Percentiles rank a stretch among this genome's conserved stretches.
These are phyloP conservation scores for Euclidium syriacum DNA, from an alignment of 345 rosid genomes.

Conservation along the genomic window DNA sequence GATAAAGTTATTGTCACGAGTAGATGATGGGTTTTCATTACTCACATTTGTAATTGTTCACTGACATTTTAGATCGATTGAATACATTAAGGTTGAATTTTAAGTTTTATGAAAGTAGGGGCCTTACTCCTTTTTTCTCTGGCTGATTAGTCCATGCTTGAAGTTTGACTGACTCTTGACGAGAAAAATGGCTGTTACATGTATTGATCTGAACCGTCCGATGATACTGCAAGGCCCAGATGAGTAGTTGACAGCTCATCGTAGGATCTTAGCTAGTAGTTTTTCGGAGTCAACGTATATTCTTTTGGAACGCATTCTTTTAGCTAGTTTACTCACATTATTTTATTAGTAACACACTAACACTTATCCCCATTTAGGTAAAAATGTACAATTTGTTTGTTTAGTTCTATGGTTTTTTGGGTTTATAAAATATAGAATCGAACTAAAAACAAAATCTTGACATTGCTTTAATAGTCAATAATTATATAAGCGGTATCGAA, in stretches of 20 bases:
- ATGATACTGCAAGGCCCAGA: not conserved
- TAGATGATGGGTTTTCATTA: not conserved
- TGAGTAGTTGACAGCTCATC: conserved; percentile 14
- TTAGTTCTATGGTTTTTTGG: no score
- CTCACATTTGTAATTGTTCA: not conserved
- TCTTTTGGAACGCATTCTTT: no score
- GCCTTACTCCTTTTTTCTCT: not conserved
- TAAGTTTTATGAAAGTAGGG: not conserved
- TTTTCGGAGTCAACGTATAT: not conserved
- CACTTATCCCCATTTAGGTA: not conserved
- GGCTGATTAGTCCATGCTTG: conserved; percentile 16
- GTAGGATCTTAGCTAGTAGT: not conserved
- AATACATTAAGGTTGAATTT: not conserved
- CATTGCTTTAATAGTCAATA: no score
- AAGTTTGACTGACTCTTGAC: conserved; percentile 15
- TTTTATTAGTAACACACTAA: no score
- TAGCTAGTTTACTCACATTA: no score
- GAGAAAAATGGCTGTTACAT: not conserved
- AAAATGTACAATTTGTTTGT: no score
- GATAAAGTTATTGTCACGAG: no score
- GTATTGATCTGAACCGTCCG: conserved; percentile 10
- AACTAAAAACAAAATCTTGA: no score
- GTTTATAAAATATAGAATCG: no score
- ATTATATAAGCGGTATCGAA: no score
- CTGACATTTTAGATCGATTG: not conserved